Evolutionary conservation across 345 rosid genomes (phyloP), one percentile per base, ranked within the genome.

Genomic region (Arabis alpina): DNA sequence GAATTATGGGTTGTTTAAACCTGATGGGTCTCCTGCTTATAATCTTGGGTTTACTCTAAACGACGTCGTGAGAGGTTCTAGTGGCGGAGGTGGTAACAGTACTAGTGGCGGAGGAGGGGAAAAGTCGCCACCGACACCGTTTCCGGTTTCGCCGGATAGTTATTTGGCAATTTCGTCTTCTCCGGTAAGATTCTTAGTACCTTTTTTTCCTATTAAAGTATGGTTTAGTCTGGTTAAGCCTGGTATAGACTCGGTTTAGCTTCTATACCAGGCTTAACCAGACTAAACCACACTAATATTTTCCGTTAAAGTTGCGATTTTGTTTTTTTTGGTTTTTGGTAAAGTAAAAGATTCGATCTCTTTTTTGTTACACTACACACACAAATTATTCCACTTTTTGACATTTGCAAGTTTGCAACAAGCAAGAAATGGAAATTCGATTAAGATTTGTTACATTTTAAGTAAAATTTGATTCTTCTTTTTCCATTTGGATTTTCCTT

Each of bases 1-100:
- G 83, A 93, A 93, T 34, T 93, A 94, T 40, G 99, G 96, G 32
- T 69, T 95, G 62, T 95, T 95, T 65, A 89, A 88, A 80, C 98
- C 98, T 2, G 99, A 95, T 23, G 86, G 91, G 13, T 81, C 90
- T 7, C 93, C 91, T 10, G 86, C 86, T 0, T 95, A 92, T 52
- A 41, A 82, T 1, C 85, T 94, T 2, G 76, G 76, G 0, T 76
- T 71, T 24, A 60, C 68, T 44, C 10, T 60, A 13, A 71, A 71
- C 76, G 73, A 76, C 44, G 73, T 65, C 63, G 80, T 44, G 0
- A 55, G 5, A 69, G 75, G 92, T 64, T 1, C 39, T 84, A 32
- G 59, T 19, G 30, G 63, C 41, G 3, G 73, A 8, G 14, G 34
- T n/a, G 3, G 67, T 39, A 19, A 30, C 4, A 68, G 37, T 8